Evolutionary conservation across 345 rosid species (phyloP), one percentile per base, ranked within the genome.

Genomic region (Syzygium grande): DNA sequence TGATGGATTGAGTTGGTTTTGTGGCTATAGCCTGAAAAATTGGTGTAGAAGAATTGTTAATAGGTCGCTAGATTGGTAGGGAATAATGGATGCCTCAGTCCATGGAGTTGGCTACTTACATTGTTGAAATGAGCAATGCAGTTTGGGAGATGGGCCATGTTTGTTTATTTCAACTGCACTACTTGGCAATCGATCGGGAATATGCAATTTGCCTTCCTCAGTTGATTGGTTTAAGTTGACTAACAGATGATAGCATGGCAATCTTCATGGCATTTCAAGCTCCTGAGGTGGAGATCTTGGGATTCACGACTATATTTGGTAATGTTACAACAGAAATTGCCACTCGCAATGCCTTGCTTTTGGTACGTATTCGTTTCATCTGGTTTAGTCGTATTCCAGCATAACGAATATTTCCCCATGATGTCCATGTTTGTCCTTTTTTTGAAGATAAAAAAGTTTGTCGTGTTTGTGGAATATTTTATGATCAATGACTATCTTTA

Each of bases 251-350:
- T 90, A 93, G 93, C 92, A 98, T 96, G 96, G 96, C 99, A 86
- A 94, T 98, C 85, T 87, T 98, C 84, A 98, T 98, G 99, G 99
- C 99, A 51, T 98, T 98, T 89, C 96, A 98, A 88, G 90, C 94
- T 87, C 98, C 95, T 0, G 93, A 94, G 90, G 49, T 94, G 88
- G 99, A 98, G 80, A 90, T 98, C 86, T 80, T 98, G 89, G 99
- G 99, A 51, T 78, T 98, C 90, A 98, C 99, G 16, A 96, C 99
- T 43, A 87, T 95, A 83, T 98, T 98, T 90, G 99, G 98, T 87
- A 98, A 96, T 91, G 98, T 94, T 84, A 49, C 91, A 51, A 93
- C 96, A 21, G 92, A 94, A 90, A 94, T 91, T 86, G 98, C 97
- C 90, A 97, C 99, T 27, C 92, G 90, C 84, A 98, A 98, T 91